A percentile compares a stretch with the other conserved stretches of the same genome.
These are phyloP conservation scores for Hydnum rufescens DNA, from an alignment of 768 basidiomycete species.

Conservation along the genomic window DNA sequence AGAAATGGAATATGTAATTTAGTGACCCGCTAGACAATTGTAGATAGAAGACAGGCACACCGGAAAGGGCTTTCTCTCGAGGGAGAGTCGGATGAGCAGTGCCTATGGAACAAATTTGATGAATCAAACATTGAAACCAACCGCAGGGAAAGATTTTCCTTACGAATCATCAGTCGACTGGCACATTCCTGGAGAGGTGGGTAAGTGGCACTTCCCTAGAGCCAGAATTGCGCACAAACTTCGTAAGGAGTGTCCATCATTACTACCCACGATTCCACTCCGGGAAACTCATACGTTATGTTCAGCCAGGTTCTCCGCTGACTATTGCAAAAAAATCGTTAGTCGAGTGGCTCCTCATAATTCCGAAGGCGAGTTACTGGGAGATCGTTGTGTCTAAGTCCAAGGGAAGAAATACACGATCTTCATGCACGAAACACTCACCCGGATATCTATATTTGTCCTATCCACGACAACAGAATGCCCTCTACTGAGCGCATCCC, in stretches of 20 bases:
- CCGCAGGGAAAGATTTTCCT: conserved; percentile 3
- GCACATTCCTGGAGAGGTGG: conserved; percentile 41
- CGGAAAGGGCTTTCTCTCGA: neutral
- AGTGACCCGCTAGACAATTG: neutral
- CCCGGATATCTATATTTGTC: conserved; percentile 48
- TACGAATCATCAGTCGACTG: conserved; percentile 38
- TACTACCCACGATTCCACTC: conserved; percentile 46
- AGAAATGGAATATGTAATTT: neutral
- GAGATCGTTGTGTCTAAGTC: neutral
- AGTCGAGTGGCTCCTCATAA: conserved; percentile 33
- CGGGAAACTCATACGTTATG: conserved; percentile 47
- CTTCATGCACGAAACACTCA: conserved; percentile 20
- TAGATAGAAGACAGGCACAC: neutral
- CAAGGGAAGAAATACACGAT: conserved; percentile 9
- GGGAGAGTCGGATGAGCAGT: conserved; percentile 53
- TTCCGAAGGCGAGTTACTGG: conserved; percentile 3
- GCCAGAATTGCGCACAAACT: no score
- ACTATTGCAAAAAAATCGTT: conserved; percentile 1
- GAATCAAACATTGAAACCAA: neutral
- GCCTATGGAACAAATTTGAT: conserved; percentile 26
- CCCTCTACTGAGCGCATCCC: conserved; percentile 32
- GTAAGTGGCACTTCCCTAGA: no score
- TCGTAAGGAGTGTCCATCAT: conserved; percentile 48
- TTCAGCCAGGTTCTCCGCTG: conserved; percentile 33
- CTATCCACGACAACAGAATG: conserved; percentile 61